Base-by-base conservation (phyloP, 1,284 basidiomycete species). In the Ganoderma resinaceum region DNA sequence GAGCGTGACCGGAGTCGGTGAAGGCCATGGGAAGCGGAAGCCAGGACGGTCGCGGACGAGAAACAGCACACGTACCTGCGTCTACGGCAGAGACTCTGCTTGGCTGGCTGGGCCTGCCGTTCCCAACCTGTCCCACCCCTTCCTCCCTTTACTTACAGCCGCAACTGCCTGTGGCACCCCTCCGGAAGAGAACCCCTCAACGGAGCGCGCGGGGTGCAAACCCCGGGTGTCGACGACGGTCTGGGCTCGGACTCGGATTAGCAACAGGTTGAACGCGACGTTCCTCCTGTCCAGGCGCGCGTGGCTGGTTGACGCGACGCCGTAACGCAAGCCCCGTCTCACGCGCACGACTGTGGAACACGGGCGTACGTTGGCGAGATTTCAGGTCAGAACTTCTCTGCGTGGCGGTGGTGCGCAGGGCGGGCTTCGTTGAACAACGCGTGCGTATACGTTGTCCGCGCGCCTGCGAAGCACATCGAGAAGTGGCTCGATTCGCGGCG, bases 401-500 rank as follows among this genome's bases (percentile, higher is more conserved):
- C 46, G 62, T 63, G 62, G 62, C 62, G 23, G 62, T 53, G 62
- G 52, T 62, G 46, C 33, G 61, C 31, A 52, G 33, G 33, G 38
- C 59, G 26, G 26, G 42, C 42, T 62, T 43, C 61, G 33, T 26
- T 58, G 38, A 40, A 60, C 26, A 26, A 26, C 23, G n/a, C 5
- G 46, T 26, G 26, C 46, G 46, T 49, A 23, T 26, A 49, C 46
- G 46, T 49, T 26, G 46, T 49, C 58, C n/a, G 5, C 8, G 58
- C 58, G 52, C 33, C 52, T 53, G 61, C 29, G 61, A 49, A 53
- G 46, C 31, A 18, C 23, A 12, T 12, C 20, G 31, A 62, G 52
- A 64, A 66, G 60, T 23, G 31, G 16, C 26, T 18, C 52, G 60
- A 62, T 66, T 46, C 23, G 61, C 38, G 26, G 60, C 65, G 65